Evolutionary conservation across 2,329 filamentous ascomycete species (phyloP), one percentile per base, ranked within the genome.

Genomic region (Fonsecaea pedrosoi): DNA sequence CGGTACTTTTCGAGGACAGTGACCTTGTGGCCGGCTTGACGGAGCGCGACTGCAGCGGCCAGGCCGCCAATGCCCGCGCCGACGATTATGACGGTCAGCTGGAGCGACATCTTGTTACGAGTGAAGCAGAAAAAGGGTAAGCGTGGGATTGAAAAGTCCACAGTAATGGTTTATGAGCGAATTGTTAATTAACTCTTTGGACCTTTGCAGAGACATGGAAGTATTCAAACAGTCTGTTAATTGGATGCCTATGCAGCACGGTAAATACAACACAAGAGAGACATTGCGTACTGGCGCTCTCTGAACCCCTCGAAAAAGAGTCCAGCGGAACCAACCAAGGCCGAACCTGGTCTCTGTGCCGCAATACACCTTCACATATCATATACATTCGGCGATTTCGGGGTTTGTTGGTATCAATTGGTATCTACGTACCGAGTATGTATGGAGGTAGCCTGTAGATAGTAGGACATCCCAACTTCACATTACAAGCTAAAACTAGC

Each of bases 11-110:
- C 62, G 7, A 60, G 7, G 13, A 64, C 45, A 10, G 15, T 50
- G 35, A 86, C 83, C 9, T 77, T 68, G 68, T 87, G 85, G 1
- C 85, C 85, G 54, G 83, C 79, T 64, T 82, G 80, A 7, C 85
- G 80, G 0, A 89, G 76, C 12, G 80, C 82, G 40, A 88, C 83
- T 0, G 77, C 76, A 15, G 76, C 73, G 10, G 74, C 71, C 18
- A 78, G 63, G 4, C 77, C 76, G 18, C 75, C 76, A 10, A 78
- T 77, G 4, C 77, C 77, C 30, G 75, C 77, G 18, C 77, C 77
- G 15, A 74, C 73, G 55, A 78, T 74, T 25, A 77, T 69, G 37
- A 78, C 68, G n/a, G 69, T 74, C 9, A 78, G 69, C n/a, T 34
- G 37, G 18, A 60, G n/a, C 18, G 42, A 21, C 42, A 48, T 48